Evolutionary conservation across 2,329 filamentous ascomycete species (phyloP).

Genomic region (Fusarium sp.): DNA sequence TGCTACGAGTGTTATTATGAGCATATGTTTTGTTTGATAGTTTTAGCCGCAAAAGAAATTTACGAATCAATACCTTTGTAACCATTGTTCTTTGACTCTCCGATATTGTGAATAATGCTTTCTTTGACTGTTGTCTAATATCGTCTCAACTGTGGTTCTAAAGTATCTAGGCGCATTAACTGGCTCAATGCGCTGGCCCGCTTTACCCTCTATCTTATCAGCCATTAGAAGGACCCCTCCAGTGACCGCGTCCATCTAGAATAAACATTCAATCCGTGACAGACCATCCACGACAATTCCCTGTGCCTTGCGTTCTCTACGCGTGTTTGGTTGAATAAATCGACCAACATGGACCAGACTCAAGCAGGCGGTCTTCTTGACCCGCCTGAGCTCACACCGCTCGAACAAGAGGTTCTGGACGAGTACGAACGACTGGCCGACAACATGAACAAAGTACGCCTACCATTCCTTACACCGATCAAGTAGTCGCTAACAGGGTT

Average conservation of each 20-base stretch:
- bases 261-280: constrained; percentile 12
- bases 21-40: constrained; percentile 15
- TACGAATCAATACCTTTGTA: constrained; percentile 11
- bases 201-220: constrained; percentile 19
- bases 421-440: constrained; percentile 89
- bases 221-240: constrained; percentile 6
- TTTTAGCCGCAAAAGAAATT: constrained; percentile 18
- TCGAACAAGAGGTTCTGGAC: constrained; percentile 94
- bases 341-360: constrained; percentile 39
- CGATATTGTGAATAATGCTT: neutral
- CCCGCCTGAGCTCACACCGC: constrained; percentile 73
- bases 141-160: neutral
- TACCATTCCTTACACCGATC: neutral
- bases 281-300: neutral
- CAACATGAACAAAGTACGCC: constrained; percentile 87
- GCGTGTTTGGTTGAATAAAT: neutral
- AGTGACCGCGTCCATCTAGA: constrained; percentile 8
- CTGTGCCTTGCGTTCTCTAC: neutral
- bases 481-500: constrained; percentile 1
- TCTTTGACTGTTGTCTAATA: neutral
- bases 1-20: constrained; percentile 13
- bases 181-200: neutral
- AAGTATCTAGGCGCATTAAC: neutral
- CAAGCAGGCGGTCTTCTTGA: constrained; percentile 50
- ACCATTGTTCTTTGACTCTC: neutral